These are phyloP conservation scores for Euphorbia schlechtendalii DNA, from an alignment of 441 rosid species.

Conservation along the genomic window DNA sequence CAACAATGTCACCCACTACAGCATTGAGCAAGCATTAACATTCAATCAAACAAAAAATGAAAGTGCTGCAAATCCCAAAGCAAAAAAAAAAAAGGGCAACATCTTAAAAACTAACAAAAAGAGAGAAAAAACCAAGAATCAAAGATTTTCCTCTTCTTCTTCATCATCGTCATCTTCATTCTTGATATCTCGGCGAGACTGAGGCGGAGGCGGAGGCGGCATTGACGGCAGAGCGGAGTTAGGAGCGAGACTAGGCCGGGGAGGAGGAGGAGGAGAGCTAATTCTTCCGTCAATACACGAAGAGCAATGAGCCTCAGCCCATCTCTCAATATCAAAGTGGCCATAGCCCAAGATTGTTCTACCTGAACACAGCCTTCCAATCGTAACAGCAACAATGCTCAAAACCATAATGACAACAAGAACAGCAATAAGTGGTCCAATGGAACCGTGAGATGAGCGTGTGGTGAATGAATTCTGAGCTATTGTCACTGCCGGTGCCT, in stretches of 20 bases:
- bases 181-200: conserved; percentile 27
- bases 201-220: conserved; percentile 17
- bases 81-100: background rate
- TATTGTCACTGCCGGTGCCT: conserved; percentile 31
- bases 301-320: conserved; percentile 60
- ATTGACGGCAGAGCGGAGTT: conserved; percentile 22
- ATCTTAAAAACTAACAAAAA: background rate
- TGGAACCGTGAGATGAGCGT: conserved; percentile 29
- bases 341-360: conserved; percentile 54
- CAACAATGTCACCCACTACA: background rate
- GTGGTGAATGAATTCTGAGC: conserved; percentile 28
- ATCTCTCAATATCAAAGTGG: conserved; percentile 55
- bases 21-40: background rate
- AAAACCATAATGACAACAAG: conserved; percentile 41
- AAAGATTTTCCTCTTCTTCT: background rate
- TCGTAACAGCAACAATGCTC: conserved; percentile 41
- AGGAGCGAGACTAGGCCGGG: conserved; percentile 13
- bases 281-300: conserved; percentile 76
- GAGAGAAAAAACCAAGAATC: conserved; percentile 11
- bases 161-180: conserved; percentile 19
- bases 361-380: conserved; percentile 72
- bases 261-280: conserved; percentile 19
- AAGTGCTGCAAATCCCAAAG: background rate
- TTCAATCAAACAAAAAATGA: background rate
- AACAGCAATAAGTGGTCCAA: conserved; percentile 55